phyloP scores from a whole-genome alignment of 1,139 yeast species.

The Lodderomyces elongisporus region DNA sequence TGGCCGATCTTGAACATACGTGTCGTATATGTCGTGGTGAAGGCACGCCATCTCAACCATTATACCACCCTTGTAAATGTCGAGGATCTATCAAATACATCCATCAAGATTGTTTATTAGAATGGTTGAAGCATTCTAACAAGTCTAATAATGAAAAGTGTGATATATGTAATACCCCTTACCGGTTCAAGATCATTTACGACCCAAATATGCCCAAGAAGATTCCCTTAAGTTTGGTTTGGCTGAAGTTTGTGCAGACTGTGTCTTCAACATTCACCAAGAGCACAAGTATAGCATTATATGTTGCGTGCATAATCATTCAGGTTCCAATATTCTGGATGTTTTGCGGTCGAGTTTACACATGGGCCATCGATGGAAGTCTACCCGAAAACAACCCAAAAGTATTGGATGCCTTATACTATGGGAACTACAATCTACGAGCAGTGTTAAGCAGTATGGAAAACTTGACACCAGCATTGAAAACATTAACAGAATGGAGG shows the following conservation, averaged over 20 bases:
- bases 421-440: conserved; percentile 36
- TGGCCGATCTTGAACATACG: conserved; percentile 23
- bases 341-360: conserved; percentile 44
- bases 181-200: conserved; percentile 67
- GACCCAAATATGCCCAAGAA: conserved; percentile 64
- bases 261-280: conserved; percentile 21
- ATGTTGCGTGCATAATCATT: conserved; percentile 37
- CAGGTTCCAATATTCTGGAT: conserved; percentile 60
- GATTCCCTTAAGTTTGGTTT: conserved; percentile 50
- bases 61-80: conserved; percentile 90
- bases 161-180: conserved; percentile 84
- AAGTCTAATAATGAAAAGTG: conserved; percentile 56
- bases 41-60: conserved; percentile 71
- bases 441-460: conserved; percentile 8
- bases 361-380: conserved; percentile 51
- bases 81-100: conserved; percentile 89
- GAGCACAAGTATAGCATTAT: conserved; percentile 27
- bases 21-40: conserved; percentile 96
- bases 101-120: conserved; percentile 86
- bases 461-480: conserved; percentile 7
- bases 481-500: conserved; percentile 12
- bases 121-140: conserved; percentile 74
- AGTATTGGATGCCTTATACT: conserved; percentile 39
- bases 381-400: conserved; percentile 36
- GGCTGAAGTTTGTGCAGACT: conserved; percentile 33